phyloP scores from a whole-genome alignment of 257 asterid species.

The Ilex aquifolium region DNA sequence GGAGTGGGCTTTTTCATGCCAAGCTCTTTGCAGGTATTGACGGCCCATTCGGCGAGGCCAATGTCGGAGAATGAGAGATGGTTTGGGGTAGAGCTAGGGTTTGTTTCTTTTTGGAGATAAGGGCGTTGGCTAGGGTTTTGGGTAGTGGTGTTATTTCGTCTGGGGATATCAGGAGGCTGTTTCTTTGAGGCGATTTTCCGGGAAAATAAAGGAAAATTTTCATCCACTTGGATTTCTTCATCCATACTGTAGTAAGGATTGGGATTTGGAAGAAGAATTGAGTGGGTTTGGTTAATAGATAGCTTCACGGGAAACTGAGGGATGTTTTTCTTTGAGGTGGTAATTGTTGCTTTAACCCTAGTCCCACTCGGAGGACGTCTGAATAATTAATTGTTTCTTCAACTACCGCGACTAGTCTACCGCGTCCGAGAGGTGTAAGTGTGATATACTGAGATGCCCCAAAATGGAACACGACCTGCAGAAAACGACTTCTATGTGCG shows the following conservation, averaged over 20 bases:
- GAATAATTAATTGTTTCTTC: too few relatives aligned
- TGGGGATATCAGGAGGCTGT: not conserved
- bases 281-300: too few relatives aligned
- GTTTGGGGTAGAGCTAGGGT: slow-evolving; percentile 48
- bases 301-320: too few relatives aligned
- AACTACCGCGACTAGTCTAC: too few relatives aligned
- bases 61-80: slow-evolving; percentile 61
- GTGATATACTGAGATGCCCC: too few relatives aligned
- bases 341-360: too few relatives aligned
- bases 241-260: slow-evolving; percentile 16
- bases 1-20: slow-evolving; percentile 89
- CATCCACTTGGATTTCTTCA: slow-evolving; percentile 31
- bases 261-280: too few relatives aligned
- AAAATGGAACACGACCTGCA: too few relatives aligned
- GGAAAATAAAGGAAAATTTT: slow-evolving; percentile 54
- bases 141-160: slow-evolving; percentile 5
- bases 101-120: slow-evolving; percentile 45
- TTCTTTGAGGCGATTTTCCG: slow-evolving; percentile 17
- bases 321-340: too few relatives aligned
- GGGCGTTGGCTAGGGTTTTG: slow-evolving; percentile 4
- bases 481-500: too few relatives aligned
- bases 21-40: slow-evolving; percentile 73
- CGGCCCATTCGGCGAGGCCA: slow-evolving; percentile 84
- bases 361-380: too few relatives aligned
- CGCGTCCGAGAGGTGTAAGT: too few relatives aligned